Conservation (phyloP, 2,329 filamentous ascomycete species). For the Penicillium sp. region DNA sequence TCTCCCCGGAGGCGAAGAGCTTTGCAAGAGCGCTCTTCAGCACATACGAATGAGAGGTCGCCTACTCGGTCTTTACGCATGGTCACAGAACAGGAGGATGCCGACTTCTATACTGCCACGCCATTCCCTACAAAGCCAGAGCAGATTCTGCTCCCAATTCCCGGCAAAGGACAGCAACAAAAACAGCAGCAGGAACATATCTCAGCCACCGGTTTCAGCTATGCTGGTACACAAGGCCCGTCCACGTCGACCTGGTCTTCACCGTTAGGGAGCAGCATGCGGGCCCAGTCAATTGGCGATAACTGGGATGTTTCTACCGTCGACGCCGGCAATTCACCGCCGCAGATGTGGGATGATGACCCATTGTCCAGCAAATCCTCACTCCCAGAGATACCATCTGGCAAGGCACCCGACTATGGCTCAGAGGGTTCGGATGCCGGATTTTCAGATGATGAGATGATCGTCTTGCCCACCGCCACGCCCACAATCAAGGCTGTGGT, state of each 20-base stretch:
- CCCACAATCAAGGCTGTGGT: conserved; percentile 38
- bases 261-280: conserved; percentile 25
- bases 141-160: conserved; percentile 42
- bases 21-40: conserved; percentile 45
- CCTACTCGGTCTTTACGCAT: conserved; percentile 37
- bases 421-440: conserved; percentile 22
- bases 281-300: conserved; percentile 27
- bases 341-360: conserved; percentile 37
- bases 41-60: conserved; percentile 43
- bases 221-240: conserved; percentile 28
- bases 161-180: conserved; percentile 32
- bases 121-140: conserved; percentile 47
- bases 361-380: conserved; percentile 37
- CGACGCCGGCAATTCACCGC: conserved; percentile 35
- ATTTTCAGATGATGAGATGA: conserved; percentile 34
- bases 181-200: conserved; percentile 23
- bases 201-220: conserved; percentile 29
- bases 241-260: conserved; percentile 29
- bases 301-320: conserved; percentile 36
- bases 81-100: conserved; percentile 30
- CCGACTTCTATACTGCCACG: conserved; percentile 39
- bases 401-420: conserved; percentile 20
- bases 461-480: conserved; percentile 28
- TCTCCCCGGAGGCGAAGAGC: conserved; percentile 37
- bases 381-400: conserved; percentile 22